phyloP scores from a whole-genome alignment of 1,139 yeast genomes.

The Kodamaea derodonti region DNA sequence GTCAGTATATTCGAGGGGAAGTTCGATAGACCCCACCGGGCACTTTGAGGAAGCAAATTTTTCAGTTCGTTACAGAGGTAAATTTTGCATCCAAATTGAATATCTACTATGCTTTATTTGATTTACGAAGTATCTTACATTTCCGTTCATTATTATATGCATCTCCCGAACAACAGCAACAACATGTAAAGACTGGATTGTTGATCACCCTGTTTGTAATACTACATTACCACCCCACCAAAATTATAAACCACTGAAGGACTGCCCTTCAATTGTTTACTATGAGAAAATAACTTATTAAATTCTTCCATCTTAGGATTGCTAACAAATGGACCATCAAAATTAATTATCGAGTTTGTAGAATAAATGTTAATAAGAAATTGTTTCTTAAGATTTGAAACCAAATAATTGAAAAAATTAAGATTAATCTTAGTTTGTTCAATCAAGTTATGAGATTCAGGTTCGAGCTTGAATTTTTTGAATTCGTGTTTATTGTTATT shows the following conservation, averaged over 20 bases:
- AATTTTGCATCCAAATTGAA: too few species aligned
- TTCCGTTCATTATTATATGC: too few species aligned
- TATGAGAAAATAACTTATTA: slow-evolving; percentile 5
- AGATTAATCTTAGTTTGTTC: slow-evolving; percentile 13
- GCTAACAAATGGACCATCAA: slow-evolving; percentile 15
- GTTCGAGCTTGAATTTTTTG: slow-evolving; percentile 5
- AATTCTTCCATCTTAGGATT: slow-evolving; percentile 4
- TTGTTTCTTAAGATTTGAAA: slow-evolving; percentile 20
- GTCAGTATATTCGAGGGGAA: too few species aligned
- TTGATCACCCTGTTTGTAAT: too few species aligned
- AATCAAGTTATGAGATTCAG: slow-evolving; percentile 6
- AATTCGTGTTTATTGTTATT: slow-evolving; percentile 19
- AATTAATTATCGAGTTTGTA: slow-evolving; percentile 20
- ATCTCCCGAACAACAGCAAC: too few species aligned
- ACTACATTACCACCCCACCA: slow-evolving; percentile 6
- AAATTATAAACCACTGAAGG: slow-evolving; percentile 4
- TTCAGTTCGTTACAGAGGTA: too few species aligned
- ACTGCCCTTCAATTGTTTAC: not conserved
- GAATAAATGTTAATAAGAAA: slow-evolving; percentile 20
- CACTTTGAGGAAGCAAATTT: too few species aligned
- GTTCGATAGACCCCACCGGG: too few species aligned
- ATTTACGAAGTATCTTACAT: too few species aligned
- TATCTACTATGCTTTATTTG: too few species aligned
- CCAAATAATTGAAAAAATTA: slow-evolving; percentile 18
- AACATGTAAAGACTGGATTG: too few species aligned